Base-by-base conservation (phyloP, 352 stramenopile genomes). In the Bremia lactucae region DNA sequence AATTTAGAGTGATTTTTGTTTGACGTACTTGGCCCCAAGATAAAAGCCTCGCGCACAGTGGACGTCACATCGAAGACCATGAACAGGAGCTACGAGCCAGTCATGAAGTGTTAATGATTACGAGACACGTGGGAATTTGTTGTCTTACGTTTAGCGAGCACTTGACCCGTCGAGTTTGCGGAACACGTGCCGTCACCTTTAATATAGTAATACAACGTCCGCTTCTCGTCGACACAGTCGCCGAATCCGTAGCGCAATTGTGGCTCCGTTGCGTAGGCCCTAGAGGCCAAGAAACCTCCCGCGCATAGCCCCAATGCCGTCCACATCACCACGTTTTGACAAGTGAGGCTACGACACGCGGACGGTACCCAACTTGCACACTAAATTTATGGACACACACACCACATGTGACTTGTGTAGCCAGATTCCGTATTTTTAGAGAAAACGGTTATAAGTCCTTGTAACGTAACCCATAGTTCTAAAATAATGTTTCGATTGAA, bases 201-300 rank as follows among this genome's bases (percentile, higher is more conserved):
- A 7, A 72, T 62, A 58, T 76, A 88, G 62, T 76, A 91, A 44
- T 63, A 91, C 25, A 91, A 64, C 48, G 74, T 67, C 31, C 73
- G 78, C 55, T 68, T 45, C 48, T 85, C 71, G 43, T 86, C 64
- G n/a, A 86, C 68, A 49, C 75, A 91, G 52, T 87, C 75, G 48
- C 73, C 75, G 40, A 87, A 91, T 52, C 75, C 78, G 38, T 88
- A 91, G 31, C 50, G 53, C 41, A 81, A 75, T 21, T 54, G 48
- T 14, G 46, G 37, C 5, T 26, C 24, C 2, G 35, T 21, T 6
- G 50, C 45, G 1, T 39, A 9, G 5, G 20, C 23, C n/a, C 24
- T 25, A 37, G 19, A 42, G 15, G 31, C 36, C 18, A 31, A 42
- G 13, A 24, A 31, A 6, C 25, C 34, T 25, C 18, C 22, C 0